Evolutionary conservation across 1,284 basidiomycete genomes (phyloP), one percentile per base, ranked within the genome.

Genomic region (Trichosporon coremiiforme): DNA sequence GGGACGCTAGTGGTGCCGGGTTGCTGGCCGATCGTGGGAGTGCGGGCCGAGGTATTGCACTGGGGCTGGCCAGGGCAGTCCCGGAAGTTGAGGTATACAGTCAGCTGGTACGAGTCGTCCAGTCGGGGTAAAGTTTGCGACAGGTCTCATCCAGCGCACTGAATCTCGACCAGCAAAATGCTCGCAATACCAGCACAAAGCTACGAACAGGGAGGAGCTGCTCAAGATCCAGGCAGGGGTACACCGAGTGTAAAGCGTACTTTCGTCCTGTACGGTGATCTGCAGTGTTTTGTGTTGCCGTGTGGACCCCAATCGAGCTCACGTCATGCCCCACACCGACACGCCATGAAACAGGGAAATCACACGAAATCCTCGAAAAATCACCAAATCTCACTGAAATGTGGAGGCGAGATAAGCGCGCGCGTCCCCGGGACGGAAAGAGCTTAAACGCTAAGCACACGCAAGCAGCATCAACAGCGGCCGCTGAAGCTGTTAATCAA

Each of bases 301-400:
- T 45, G 15, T n/a, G 15, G 15, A 3, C 15, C 17, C 41, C 15
- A 17, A 17, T 15, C 13, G 3, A 53, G 47, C 47, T 53, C 47
- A 53, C 47, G 47, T 53, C 47, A 53, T 53, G 47, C 47, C 20
- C 20, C 47, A 53, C n/a, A 10, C 47, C 10, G 47, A 53, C 47
- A 53, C 47, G 47, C 47, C n/a, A 53, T 53, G 47, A 53, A 53
- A 53, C 47, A 45, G 41, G 47, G 20, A 53, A 53, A 53, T 53
- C 47, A 53, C n/a, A 53, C 47, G 47, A 53, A 53, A 53, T 53
- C n/a, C 20, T 53, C 15, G 47, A 53, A 22, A 53, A 53, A 53
- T 53, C 47, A 22, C 47, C 47, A 53, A 53, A 22, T 53, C n/a
- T 22, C 47, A 22, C 47, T 15, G 45, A 20, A 20, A 22, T 22